phyloP scores from a whole-genome alignment of 192 early-diverging fungal species.

The Chytriomyces hyalinus region DNA sequence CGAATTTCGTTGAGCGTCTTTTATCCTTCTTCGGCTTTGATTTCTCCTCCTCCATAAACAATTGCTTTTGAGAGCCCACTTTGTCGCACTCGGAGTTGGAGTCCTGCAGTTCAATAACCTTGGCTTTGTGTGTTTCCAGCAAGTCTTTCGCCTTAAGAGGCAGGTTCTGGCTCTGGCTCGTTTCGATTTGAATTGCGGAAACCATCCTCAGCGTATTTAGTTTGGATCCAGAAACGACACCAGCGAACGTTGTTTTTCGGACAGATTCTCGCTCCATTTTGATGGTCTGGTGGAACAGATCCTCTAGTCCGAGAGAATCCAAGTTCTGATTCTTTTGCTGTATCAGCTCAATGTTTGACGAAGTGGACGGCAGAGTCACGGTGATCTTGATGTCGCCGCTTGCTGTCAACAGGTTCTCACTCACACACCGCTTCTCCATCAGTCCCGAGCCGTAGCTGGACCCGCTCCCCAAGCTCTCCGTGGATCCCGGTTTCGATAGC shows the following conservation, averaged over 20 bases:
- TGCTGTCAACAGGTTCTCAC: too few relatives aligned
- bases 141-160: too few relatives aligned
- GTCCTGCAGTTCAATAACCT: background rate
- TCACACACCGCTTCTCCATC: too few relatives aligned
- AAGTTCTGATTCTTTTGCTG: too few relatives aligned
- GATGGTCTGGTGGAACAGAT: conserved; percentile 15
- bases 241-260: conserved; percentile 20
- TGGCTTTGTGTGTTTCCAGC: background rate
- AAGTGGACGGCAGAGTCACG: too few relatives aligned
- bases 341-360: too few relatives aligned
- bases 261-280: conserved; percentile 20
- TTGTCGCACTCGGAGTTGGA: background rate
- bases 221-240: conserved; percentile 23
- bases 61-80: background rate
- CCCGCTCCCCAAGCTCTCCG: too few relatives aligned
- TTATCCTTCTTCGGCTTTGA: background rate
- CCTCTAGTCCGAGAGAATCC: background rate
- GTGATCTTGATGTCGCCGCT: too few relatives aligned
- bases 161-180: too few relatives aligned
- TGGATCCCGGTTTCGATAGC: too few relatives aligned
- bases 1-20: conserved; percentile 8
- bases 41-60: background rate
- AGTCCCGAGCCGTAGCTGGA: too few relatives aligned
- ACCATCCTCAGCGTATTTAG: background rate
- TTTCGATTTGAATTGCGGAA: conserved; percentile 10